phyloP scores from a whole-genome alignment of 305 asterid species.

The Fraxinus nigra region DNA sequence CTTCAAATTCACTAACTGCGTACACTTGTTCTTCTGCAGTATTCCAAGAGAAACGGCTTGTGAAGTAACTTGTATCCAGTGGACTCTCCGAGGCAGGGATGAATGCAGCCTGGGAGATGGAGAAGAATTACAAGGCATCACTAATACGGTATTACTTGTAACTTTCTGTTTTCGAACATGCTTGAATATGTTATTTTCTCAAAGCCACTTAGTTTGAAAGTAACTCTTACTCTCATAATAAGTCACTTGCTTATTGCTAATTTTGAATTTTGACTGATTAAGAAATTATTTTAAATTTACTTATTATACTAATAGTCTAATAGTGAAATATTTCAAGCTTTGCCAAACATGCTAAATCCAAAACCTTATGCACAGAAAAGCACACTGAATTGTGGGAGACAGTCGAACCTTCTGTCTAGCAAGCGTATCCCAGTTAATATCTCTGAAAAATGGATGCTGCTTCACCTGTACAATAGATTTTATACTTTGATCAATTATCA shows the following conservation, averaged over 20 bases:
- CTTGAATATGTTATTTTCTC: background rate
- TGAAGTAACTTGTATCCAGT: constrained; percentile 89
- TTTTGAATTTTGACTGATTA: background rate
- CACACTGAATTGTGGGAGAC: background rate
- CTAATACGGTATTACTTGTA: background rate
- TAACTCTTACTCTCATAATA: background rate
- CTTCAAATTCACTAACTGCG: constrained; percentile 81
- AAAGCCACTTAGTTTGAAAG: background rate
- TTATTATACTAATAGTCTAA: background rate
- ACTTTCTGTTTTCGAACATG: background rate
- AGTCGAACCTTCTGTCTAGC: constrained; percentile 86
- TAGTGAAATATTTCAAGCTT: background rate
- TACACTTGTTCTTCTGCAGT: constrained; percentile 88
- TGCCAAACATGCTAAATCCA: background rate
- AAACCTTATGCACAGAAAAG: background rate
- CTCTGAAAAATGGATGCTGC: constrained; percentile 85
- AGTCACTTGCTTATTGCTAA: background rate
- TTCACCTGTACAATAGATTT: constrained; percentile 62
- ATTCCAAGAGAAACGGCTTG: constrained; percentile 94
- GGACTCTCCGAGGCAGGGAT: constrained; percentile 95
- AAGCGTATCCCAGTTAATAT: constrained; percentile 97
- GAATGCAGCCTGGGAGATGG: constrained; percentile 72
- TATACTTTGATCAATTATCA: background rate
- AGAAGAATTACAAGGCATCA: constrained; percentile 16
- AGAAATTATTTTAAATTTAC: background rate